These are phyloP conservation scores for Wickerhamiella vanderwaltii DNA, from an alignment of 805 yeast genomes.

Conservation along the genomic window DNA sequence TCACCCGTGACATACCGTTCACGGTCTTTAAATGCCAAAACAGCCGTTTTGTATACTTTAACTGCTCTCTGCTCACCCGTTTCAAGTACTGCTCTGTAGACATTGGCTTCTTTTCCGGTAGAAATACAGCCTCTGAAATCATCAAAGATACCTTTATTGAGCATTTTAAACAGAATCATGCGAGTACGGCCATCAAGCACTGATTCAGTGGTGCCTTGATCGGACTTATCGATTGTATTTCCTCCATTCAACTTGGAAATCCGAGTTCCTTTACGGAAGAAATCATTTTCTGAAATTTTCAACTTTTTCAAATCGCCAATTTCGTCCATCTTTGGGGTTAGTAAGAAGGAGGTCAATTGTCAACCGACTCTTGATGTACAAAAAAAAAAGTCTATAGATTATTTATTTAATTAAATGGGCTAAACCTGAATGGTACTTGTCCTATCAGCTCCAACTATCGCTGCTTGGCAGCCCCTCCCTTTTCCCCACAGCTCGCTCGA, in stretches of 20 bases:
- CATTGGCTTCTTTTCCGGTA: conserved; percentile 99
- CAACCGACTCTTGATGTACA: too few relatives aligned
- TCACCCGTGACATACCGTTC: conserved; percentile 96
- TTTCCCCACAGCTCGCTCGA: too few relatives aligned
- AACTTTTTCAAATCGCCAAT: conserved; percentile 15
- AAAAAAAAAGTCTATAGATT: too few relatives aligned
- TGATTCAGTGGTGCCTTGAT: conserved; percentile 93
- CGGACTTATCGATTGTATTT: conserved; percentile 53
- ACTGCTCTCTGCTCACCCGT: conserved; percentile 51
- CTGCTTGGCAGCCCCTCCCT: too few relatives aligned
- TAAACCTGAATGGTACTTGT: too few relatives aligned
- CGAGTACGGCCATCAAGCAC: conserved; percentile 92
- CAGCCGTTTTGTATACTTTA: conserved; percentile 91
- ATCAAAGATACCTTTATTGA: conserved; percentile 71
- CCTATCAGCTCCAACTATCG: too few relatives aligned
- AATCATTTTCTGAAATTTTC: conserved; percentile 19
- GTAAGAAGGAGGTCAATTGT: too few relatives aligned
- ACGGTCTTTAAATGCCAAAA: conserved; percentile 90
- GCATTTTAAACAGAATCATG: conserved; percentile 65
- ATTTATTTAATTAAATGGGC: too few relatives aligned
- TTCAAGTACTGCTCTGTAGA: conserved; percentile 56
- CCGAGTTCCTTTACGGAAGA: conserved; percentile 21
- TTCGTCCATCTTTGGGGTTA: not conserved
- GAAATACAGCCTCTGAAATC: conserved; percentile 86
- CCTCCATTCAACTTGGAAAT: conserved; percentile 19